Conservation (phyloP, 2,329 filamentous ascomycete genomes). For the Stagonosporopsis rhizophila region DNA sequence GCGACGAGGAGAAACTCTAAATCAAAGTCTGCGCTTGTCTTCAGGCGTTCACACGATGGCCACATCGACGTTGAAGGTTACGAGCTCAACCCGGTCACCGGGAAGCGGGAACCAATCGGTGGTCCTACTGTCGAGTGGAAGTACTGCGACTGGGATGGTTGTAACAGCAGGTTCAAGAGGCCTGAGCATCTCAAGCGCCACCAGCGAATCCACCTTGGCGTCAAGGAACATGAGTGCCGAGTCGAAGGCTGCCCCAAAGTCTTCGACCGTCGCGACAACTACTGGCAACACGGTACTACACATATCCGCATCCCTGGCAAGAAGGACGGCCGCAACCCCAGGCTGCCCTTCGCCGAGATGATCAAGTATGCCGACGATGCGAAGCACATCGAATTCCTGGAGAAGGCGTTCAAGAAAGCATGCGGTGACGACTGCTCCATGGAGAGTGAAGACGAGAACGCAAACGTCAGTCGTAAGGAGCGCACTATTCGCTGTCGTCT, state of each 20-base stretch:
- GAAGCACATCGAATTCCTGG: constrained; percentile 42
- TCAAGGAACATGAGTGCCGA: constrained; percentile 31
- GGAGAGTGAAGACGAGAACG: constrained; percentile 20
- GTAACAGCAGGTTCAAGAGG: constrained; percentile 30
- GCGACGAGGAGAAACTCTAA: constrained; percentile 19
- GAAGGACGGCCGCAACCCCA: constrained; percentile 37
- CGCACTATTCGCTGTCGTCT: constrained; percentile 14
- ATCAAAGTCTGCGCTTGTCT: constrained; percentile 13
- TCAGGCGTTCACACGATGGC: constrained; percentile 18
- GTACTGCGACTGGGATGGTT: constrained; percentile 16
- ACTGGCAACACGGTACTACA: constrained; percentile 42
- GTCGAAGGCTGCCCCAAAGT: constrained; percentile 30
- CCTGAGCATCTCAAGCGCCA: constrained; percentile 45
- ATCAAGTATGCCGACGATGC: constrained; percentile 31
- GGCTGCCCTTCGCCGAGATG: constrained; percentile 32
- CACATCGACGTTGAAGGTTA: constrained; percentile 18
- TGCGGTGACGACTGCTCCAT: constrained; percentile 22
- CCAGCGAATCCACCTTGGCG: constrained; percentile 32
- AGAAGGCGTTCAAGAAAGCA: constrained; percentile 31
- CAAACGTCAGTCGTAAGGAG: not conserved
- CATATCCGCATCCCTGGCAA: constrained; percentile 37
- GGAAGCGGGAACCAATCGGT: constrained; percentile 16
- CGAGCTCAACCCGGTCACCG: constrained; percentile 11
- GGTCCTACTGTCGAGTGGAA: constrained; percentile 20
- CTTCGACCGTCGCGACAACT: constrained; percentile 47